Evolutionary conservation across 1,284 basidiomycete genomes (phyloP).

Genomic region (Fomitopsis pinicola): DNA sequence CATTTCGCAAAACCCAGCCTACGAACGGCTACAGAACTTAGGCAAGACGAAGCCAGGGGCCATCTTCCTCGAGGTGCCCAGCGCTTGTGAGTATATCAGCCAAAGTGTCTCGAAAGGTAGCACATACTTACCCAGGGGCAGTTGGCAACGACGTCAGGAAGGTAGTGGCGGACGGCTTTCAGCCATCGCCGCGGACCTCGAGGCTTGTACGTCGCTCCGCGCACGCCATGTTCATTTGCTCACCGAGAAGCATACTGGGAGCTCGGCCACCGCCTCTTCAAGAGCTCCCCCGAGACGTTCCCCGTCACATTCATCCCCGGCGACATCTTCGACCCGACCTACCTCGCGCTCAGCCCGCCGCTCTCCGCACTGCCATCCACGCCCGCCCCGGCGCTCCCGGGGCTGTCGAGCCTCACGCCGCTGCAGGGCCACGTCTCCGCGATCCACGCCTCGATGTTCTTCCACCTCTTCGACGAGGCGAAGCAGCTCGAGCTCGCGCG

Average conservation of each 20-base stretch:
- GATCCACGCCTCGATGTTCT: conserved; percentile 40
- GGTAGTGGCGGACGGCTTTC: conserved; percentile 34
- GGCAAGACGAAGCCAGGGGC: conserved; percentile 32
- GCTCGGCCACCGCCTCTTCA: conserved; percentile 25
- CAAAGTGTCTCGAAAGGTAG: too few relatives aligned
- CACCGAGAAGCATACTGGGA: conserved; percentile 17
- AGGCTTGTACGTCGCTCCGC: conserved; percentile 17
- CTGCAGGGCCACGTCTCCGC: conserved; percentile 37
- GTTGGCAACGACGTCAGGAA: conserved; percentile 42
- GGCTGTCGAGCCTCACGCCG: conserved; percentile 31
- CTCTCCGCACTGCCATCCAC: conserved; percentile 9
- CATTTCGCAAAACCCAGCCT: conserved; percentile 34
- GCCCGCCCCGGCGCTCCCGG: conserved; percentile 24
- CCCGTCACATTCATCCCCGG: conserved; percentile 38
- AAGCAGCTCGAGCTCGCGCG: conserved; percentile 34
- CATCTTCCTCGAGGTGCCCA: conserved; percentile 40
- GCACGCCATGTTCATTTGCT: conserved; percentile 25
- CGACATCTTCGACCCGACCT: conserved; percentile 33
- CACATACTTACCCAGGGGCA: conserved; percentile 13
- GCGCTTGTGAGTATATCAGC: conserved; percentile 38
- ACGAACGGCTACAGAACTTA: conserved; percentile 34
- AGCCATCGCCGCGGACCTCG: conserved; percentile 30
- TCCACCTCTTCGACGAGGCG: conserved; percentile 43
- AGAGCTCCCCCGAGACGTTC: conserved; percentile 29
- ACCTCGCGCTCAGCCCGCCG: conserved; percentile 22